phyloP scores from a whole-genome alignment of 78 protist genomes.

The Protostelium mycophagum region DNA sequence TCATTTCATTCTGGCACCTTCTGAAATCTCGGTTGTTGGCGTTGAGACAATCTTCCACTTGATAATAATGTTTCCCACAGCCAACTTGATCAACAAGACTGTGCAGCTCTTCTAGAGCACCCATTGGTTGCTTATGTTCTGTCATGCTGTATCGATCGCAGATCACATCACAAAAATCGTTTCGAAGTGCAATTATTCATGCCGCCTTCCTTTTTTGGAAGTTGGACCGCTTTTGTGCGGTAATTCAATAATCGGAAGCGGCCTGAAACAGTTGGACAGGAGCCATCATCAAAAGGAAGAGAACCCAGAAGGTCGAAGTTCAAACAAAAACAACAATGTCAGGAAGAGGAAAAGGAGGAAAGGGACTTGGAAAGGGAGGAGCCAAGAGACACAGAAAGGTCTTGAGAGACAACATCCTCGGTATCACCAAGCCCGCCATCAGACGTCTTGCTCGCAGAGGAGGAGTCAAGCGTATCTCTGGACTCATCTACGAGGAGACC shows the following conservation, averaged over 20 bases:
- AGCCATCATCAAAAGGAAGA: no score
- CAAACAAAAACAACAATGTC: no score
- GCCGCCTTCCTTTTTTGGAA: no score
- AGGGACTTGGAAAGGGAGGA: conserved; percentile 95
- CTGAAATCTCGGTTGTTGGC: not conserved
- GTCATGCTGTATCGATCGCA: no score
- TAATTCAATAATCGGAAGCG: no score
- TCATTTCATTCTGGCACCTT: not conserved
- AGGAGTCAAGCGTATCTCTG: conserved; percentile 94
- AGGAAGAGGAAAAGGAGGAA: conserved; percentile 93
- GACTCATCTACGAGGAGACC: conserved; percentile 95
- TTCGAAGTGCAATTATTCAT: no score
- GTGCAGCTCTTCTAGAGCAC: not conserved
- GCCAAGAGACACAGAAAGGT: conserved; percentile 94
- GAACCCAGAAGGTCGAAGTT: no score
- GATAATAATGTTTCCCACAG: not conserved
- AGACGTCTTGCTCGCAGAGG: no score
- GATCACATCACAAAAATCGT: no score
- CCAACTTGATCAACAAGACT: not conserved
- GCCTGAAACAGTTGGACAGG: no score
- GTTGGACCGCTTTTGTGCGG: no score
- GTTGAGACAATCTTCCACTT: not conserved
- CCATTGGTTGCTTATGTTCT: no score
- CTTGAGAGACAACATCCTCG: conserved; percentile 89
- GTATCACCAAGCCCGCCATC: conserved; percentile 96